phyloP scores from a whole-genome alignment of 164 flowering plant genomes.

The Vitis riparia region DNA sequence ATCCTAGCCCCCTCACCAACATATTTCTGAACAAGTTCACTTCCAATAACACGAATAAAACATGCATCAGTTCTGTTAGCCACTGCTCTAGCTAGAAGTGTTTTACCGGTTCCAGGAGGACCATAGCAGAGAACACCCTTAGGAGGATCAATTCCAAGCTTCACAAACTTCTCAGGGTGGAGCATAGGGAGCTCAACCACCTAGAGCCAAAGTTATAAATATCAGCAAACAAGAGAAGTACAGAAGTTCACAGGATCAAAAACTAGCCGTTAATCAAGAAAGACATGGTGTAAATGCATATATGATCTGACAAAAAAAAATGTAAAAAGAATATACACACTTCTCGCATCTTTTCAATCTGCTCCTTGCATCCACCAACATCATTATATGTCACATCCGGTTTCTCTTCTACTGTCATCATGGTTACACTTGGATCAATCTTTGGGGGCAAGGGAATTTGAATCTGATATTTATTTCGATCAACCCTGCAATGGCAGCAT shows the following conservation, averaged over 20 bases:
- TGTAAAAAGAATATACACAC: constrained; percentile 25
- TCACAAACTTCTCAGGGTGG: constrained; percentile 96
- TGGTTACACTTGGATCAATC: constrained; percentile 96
- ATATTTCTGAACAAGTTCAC: constrained; percentile 97
- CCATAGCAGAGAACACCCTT: constrained; percentile 99
- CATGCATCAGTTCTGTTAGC: constrained; percentile 99
- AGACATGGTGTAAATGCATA: too few relatives aligned
- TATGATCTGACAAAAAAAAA: neutral
- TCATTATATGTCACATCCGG: constrained; percentile 98
- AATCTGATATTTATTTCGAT: constrained; percentile 90
- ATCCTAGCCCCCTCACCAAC: constrained; percentile 98
- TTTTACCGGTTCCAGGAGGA: constrained; percentile 98
- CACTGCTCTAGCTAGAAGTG: constrained; percentile 95
- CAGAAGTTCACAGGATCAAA: constrained; percentile 4
- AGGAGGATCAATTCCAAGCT: constrained; percentile 99
- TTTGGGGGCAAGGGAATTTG: constrained; percentile 98
- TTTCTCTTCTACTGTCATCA: constrained; percentile 99
- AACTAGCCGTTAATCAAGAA: constrained; percentile 7
- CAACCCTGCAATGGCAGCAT: constrained; percentile 63
- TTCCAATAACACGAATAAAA: constrained; percentile 95
- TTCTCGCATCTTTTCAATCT: constrained; percentile 98
- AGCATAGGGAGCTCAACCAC: constrained; percentile 96
- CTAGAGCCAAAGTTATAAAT: constrained; percentile 27
- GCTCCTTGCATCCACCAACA: constrained; percentile 99
- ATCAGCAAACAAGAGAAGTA: neutral